These are phyloP conservation scores for Durio zibethinus DNA, from an alignment of 345 rosid species.

Conservation along the genomic window DNA sequence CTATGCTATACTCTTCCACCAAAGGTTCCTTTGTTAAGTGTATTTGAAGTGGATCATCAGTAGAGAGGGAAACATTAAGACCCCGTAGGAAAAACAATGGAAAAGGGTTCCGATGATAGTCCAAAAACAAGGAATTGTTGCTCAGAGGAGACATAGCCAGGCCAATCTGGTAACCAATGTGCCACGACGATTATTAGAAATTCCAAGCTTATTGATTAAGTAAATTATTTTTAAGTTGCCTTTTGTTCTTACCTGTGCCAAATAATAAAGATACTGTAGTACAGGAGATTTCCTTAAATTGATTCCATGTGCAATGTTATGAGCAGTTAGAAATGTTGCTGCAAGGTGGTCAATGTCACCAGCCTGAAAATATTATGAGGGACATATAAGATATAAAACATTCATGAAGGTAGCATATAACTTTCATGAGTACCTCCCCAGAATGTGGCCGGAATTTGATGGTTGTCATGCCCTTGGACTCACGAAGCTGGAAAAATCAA, in stretches of 20 bases:
- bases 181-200: constrained; percentile 18
- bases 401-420: not conserved
- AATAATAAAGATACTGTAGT: constrained; percentile 93
- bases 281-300: constrained; percentile 99
- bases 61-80: constrained; percentile 93
- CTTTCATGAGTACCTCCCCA: constrained; percentile 66
- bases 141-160: constrained; percentile 99
- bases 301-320: constrained; percentile 97
- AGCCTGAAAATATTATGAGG: constrained; percentile 57
- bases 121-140: constrained; percentile 95
- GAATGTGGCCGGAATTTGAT: constrained; percentile 95
- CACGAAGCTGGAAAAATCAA: constrained; percentile 73
- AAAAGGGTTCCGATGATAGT: constrained; percentile 92
- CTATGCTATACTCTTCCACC: constrained; percentile 98
- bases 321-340: constrained; percentile 90
- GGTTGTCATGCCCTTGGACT: constrained; percentile 96
- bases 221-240: not conserved
- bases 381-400: not conserved
- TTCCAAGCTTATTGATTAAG: not conserved
- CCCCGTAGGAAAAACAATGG: constrained; percentile 93
- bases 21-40: constrained; percentile 98
- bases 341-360: constrained; percentile 99
- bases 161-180: constrained; percentile 62
- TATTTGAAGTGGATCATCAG: constrained; percentile 97
- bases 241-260: constrained; percentile 67